Evolutionary conservation across 768 basidiomycete genomes (phyloP), one percentile per base, ranked within the genome.

Genomic region (Pleurotus djamor): DNA sequence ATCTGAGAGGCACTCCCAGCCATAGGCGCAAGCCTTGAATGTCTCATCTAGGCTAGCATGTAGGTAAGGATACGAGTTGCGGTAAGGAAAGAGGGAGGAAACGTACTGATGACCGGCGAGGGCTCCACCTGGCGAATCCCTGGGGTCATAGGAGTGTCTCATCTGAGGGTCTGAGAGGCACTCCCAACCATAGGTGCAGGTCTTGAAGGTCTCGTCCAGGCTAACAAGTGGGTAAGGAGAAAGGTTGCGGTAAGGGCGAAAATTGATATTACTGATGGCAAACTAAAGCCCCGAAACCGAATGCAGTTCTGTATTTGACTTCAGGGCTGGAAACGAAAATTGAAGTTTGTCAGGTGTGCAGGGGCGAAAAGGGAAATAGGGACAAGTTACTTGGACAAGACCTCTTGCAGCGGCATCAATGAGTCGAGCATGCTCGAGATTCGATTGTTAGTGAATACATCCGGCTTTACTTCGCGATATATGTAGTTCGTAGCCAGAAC

Each of bases 371-470:
- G 21, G 21, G 21, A 28, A 1, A 28, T 28, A 3, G 21, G n/a
- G 38, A n/a, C n/a, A 41, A 41, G 10, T 41, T n/a, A 72, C 69
- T 67, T 56, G 16, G 63, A 58, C 13, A 66, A 58, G 16, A 72
- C 57, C 13, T 66, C 69, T 33, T 57, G 60, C 21, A 59, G 62
- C 13, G 61, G 52, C 61, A 65, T 71, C 13, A 58, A 60, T 8
- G 71, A 72, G 59, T 73, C 74, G 34, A 75, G 59, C 17, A 65
- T 33, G 12, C 67, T 64, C 2, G 75, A 75, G 34, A 70, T 65
- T 7, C 73, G 71, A 48, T 73, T 78, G 56, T 74, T 69, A 4
- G 69, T 58, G 58, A 72, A 78, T 1, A 70, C 68, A 55, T 75
- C 61, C 2, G 73, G 72, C 1, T 16, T 61, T 41, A 71, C 59